These are phyloP conservation scores for Blastobotrys americana DNA, from an alignment of 805 yeast species.

Conservation along the genomic window DNA sequence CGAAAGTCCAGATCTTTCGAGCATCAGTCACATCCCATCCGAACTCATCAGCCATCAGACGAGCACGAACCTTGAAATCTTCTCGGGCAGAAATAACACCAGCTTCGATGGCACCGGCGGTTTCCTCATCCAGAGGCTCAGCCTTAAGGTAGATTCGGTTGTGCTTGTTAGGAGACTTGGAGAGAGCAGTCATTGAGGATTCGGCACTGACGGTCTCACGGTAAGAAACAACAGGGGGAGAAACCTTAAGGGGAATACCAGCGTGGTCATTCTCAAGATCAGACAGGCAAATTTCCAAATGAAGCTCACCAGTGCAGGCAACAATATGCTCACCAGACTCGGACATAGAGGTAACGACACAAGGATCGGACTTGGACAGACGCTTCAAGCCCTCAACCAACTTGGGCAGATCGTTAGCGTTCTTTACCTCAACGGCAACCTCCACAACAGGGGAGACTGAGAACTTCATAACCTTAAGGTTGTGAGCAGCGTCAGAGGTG, in stretches of 20 bases:
- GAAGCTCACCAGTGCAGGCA: conserved; percentile 99
- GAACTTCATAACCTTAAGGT: conserved; percentile 99
- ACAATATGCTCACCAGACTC: conserved; percentile 99
- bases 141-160: conserved; percentile 99
- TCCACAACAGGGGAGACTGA: conserved; percentile 99
- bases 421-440: conserved; percentile 99
- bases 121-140: conserved; percentile 92
- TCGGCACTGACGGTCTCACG: conserved; percentile 95
- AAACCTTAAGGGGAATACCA: conserved; percentile 95
- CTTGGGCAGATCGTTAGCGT: conserved; percentile 98
- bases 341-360: conserved; percentile 81
- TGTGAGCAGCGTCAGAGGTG: conserved; percentile 94
- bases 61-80: conserved; percentile 98
- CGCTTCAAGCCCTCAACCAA: conserved; percentile 99
- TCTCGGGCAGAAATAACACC: conserved; percentile 93
- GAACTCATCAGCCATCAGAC: conserved; percentile 96
- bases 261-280: conserved; percentile 99
- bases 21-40: conserved; percentile 99
- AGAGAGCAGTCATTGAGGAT: conserved; percentile 92
- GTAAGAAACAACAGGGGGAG: conserved; percentile 97
- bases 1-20: conserved; percentile 99
- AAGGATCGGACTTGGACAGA: conserved; percentile 98
- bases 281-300: conserved; percentile 92
- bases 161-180: conserved; percentile 99
- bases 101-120: conserved; percentile 79